These are phyloP conservation scores for Aspergillaceae sp. DNA, from an alignment of 2,329 filamentous ascomycete genomes.

Conservation along the genomic window DNA sequence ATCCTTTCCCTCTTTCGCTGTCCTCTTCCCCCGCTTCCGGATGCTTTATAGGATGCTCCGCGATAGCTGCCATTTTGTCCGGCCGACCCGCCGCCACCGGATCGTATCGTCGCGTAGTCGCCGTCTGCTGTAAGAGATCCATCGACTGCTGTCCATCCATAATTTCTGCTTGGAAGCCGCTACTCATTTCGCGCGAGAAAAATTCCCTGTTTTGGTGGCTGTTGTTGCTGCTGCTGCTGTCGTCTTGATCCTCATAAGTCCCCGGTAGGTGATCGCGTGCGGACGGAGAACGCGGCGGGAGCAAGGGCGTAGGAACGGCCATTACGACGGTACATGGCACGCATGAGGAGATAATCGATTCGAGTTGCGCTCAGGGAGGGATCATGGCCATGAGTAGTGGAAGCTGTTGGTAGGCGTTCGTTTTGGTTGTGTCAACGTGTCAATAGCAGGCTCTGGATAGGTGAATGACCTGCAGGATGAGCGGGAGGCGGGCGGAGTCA, in stretches of 20 bases:
- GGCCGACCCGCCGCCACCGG: background rate
- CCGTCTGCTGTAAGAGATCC: background rate
- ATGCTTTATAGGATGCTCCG: background rate
- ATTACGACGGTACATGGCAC: background rate
- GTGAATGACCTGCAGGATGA: too few species aligned
- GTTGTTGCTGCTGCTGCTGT: background rate
- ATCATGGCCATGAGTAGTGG: background rate
- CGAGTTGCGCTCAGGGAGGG: background rate
- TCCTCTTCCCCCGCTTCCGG: background rate
- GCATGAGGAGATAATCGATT: background rate
- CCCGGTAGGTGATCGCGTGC: background rate
- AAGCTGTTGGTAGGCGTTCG: background rate
- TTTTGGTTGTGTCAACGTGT: too few species aligned
- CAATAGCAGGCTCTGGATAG: too few species aligned
- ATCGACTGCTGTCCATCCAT: too few species aligned
- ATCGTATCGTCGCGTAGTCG: background rate
- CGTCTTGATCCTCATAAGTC: background rate
- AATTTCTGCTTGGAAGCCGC: background rate
- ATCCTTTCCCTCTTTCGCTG: background rate
- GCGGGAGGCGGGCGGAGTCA: too few species aligned
- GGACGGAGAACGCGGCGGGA: background rate
- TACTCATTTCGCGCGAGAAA: background rate
- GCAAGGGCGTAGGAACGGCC: background rate
- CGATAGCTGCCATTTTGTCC: background rate
- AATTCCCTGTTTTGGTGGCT: background rate